Evolutionary conservation across 75 land plant genomes (phyloP).

Genomic region (Azolla pinnata): DNA sequence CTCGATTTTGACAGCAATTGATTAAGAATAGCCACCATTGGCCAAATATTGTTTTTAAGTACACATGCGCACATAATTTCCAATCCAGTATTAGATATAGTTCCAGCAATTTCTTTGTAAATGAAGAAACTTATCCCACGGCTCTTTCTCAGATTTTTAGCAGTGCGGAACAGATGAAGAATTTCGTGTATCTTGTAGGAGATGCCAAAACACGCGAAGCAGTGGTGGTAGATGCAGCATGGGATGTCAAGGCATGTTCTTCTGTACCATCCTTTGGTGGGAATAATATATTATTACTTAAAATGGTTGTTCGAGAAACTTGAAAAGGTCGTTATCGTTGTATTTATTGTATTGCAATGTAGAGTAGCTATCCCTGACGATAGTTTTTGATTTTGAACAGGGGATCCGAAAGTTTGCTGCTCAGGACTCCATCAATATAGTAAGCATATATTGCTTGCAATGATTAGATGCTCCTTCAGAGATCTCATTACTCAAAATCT

Average conservation of each 20-base stretch:
- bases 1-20: too few relatives aligned
- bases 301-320: neutral
- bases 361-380: too few relatives aligned
- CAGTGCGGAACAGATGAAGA: conserved; percentile 33
- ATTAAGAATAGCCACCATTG: too few relatives aligned
- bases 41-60: too few relatives aligned
- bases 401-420: conserved; percentile 9
- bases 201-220: conserved; percentile 35
- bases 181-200: conserved; percentile 26
- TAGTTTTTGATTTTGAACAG: neutral
- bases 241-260: conserved; percentile 33
- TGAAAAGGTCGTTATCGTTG: neutral
- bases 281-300: too few relatives aligned
- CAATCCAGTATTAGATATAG: too few relatives aligned
- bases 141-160: conserved; percentile 33
- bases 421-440: conserved; percentile 10
- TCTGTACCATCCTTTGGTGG: too few relatives aligned
- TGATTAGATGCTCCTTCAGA: neutral
- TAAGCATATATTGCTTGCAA: conserved; percentile 2
- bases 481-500: neutral
- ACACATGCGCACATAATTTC: too few relatives aligned
- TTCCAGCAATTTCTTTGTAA: too few relatives aligned
- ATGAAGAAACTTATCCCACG: too few relatives aligned
- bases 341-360: too few relatives aligned
- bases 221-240: conserved; percentile 36